A percentile compares a stretch with the other conserved stretches of the same genome.
Conservation (phyloP, 768 basidiomycete species). For the Cubamyces sp. region DNA sequence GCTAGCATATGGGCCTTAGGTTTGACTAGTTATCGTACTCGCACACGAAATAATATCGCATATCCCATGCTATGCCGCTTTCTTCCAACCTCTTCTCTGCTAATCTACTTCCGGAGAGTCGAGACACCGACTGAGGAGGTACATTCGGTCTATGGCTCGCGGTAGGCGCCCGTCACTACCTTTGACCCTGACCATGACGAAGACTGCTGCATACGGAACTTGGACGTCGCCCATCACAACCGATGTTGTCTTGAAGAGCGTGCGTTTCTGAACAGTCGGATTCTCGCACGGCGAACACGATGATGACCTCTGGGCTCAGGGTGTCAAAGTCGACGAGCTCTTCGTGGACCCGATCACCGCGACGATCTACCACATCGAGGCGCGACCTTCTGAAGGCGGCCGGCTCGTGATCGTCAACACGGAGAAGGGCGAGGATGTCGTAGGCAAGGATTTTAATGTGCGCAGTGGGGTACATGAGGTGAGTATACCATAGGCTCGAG, state of each 20-base stretch:
- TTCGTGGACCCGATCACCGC: conserved; percentile 47
- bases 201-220: conserved; percentile 57
- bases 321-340: conserved; percentile 15
- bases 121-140: not conserved
- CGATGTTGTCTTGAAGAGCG: conserved; percentile 52
- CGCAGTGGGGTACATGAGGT: conserved; percentile 63
- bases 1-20: conserved; percentile 4
- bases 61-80: conserved; percentile 14
- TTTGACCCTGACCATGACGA: conserved; percentile 19
- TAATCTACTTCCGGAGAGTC: too few relatives aligned
- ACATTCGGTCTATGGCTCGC: too few relatives aligned
- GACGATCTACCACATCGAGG: conserved; percentile 59
- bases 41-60: conserved; percentile 24
- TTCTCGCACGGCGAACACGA: not conserved
- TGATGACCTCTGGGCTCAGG: conserved; percentile 4
- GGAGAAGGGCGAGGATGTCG: conserved; percentile 50
- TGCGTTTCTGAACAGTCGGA: conserved; percentile 23
- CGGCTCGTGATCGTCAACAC: conserved; percentile 63
- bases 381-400: conserved; percentile 57
- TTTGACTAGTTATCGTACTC: conserved; percentile 22
- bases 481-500: not conserved
- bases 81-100: not conserved
- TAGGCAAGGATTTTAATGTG: conserved; percentile 57
- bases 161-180: conserved; percentile 1
- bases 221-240: conserved; percentile 64